Evolutionary conservation across 2,329 filamentous ascomycete species (phyloP).

Genomic region (Talaromyces sp.): DNA sequence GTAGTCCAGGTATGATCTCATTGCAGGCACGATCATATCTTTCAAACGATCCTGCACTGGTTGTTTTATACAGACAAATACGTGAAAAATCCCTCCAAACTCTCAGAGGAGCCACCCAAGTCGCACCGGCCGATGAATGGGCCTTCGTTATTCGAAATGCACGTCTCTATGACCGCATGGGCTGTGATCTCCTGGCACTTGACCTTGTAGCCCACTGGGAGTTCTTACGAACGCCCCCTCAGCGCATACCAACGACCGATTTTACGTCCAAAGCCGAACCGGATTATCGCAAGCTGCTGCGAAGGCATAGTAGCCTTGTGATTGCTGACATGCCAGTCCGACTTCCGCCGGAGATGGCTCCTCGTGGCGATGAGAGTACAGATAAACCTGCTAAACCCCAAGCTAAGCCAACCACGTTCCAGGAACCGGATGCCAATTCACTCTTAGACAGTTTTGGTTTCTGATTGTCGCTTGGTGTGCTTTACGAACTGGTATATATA

Average conservation of each 20-base stretch:
- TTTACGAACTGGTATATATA: neutral
- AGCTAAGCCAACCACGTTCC: constrained; percentile 69
- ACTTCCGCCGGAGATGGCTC: neutral
- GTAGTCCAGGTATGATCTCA: constrained; percentile 55
- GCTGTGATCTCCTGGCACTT: constrained; percentile 83
- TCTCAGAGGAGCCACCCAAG: constrained; percentile 76
- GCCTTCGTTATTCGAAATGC: constrained; percentile 85
- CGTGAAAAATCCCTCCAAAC: constrained; percentile 79
- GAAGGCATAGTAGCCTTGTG: constrained; percentile 71
- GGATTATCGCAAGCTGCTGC: constrained; percentile 66
- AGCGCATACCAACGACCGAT: constrained; percentile 19
- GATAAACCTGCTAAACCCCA: constrained; percentile 31
- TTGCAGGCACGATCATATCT: constrained; percentile 75
- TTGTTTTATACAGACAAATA: constrained; percentile 83
- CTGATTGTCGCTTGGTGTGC: constrained; percentile 37
- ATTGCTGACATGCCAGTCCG: constrained; percentile 62
- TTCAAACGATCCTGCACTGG: constrained; percentile 83
- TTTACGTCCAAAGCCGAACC: constrained; percentile 34
- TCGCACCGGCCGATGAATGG: constrained; percentile 78
- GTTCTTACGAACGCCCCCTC: constrained; percentile 33
- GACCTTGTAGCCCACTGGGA: constrained; percentile 64
- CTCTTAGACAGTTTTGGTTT: constrained; percentile 93
- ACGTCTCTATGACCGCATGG: constrained; percentile 82
- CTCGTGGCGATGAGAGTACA: constrained; percentile 14
- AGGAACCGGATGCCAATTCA: constrained; percentile 87